phyloP scores from a whole-genome alignment of 108 stramenopile species.

The Schizochytrium sp. region DNA sequence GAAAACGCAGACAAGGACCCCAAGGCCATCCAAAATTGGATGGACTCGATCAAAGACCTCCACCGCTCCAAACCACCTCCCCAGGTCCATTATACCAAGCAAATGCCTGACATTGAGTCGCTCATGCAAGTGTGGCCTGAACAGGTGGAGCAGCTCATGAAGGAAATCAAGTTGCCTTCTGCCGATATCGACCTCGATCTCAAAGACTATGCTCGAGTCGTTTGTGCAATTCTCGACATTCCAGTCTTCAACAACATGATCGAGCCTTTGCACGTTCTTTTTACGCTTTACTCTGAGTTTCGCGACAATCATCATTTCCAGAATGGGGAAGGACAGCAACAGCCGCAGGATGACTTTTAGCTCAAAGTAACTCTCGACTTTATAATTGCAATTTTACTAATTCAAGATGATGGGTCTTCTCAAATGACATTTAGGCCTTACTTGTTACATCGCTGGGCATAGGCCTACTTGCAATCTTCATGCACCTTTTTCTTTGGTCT shows the following conservation, averaged over 20 bases:
- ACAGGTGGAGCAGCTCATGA: slow-evolving; percentile 53
- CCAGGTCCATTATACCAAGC: slow-evolving; percentile 50
- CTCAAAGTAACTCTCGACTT: background rate
- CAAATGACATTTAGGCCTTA: no score
- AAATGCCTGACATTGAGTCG: slow-evolving; percentile 63
- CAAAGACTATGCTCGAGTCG: slow-evolving; percentile 60
- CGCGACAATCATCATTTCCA: slow-evolving; percentile 39
- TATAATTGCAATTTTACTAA: no score
- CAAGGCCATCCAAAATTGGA: slow-evolving; percentile 61
- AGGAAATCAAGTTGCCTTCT: slow-evolving; percentile 31
- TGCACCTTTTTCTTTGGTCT: no score
- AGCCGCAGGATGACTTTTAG: background rate
- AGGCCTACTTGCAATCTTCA: no score
- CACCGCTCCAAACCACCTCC: slow-evolving; percentile 56
- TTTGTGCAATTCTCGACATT: slow-evolving; percentile 66
- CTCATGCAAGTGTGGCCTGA: slow-evolving; percentile 68
- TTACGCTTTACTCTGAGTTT: slow-evolving; percentile 50
- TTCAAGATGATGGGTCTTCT: no score
- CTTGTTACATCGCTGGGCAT: no score
- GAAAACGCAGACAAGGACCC: slow-evolving; percentile 59
- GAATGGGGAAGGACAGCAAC: background rate
- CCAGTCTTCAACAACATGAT: slow-evolving; percentile 59
- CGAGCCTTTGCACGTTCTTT: slow-evolving; percentile 53
- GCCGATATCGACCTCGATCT: slow-evolving; percentile 59
- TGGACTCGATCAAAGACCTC: slow-evolving; percentile 58